Evolutionary conservation across 176 grass and related monocot genomes (phyloP).

Genomic region (Tuctoria greenei): DNA sequence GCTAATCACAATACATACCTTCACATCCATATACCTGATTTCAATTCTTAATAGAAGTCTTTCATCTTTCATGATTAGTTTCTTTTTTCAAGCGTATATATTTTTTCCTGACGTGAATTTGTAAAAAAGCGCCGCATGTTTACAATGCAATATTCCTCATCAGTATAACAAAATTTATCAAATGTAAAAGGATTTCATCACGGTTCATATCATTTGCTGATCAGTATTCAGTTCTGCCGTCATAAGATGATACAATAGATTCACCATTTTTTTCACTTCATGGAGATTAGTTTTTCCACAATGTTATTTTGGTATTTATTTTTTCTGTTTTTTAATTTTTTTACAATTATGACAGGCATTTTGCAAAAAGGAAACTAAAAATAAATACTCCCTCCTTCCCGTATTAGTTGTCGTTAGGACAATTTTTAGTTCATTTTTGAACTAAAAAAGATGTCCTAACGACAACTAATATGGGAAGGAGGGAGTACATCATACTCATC

Average conservation of each 20-base stretch:
- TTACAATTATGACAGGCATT: background rate
- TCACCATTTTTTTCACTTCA: constrained; percentile 17
- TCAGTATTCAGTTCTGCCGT: constrained; percentile 1
- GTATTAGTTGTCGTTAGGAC: too few species aligned
- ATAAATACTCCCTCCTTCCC: too few species aligned
- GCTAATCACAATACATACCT: background rate
- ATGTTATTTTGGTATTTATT: background rate
- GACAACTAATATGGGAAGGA: too few species aligned
- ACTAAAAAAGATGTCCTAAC: constrained; percentile 31
- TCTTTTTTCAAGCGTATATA: background rate
- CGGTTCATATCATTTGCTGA: constrained; percentile 7
- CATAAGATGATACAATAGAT: constrained; percentile 11
- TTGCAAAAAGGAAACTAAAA: constrained; percentile 15
- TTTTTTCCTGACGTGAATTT: constrained; percentile 1
- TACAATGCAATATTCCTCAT: background rate
- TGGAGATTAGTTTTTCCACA: constrained; percentile 19
- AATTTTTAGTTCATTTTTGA: too few species aligned
- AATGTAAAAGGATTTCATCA: background rate
- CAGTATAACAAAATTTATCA: constrained; percentile 11
- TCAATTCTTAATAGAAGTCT: background rate
- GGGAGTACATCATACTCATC: constrained; percentile 36
- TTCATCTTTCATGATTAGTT: constrained; percentile 23
- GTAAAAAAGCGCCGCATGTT: constrained; percentile 1
- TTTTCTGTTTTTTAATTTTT: background rate
- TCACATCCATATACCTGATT: constrained; percentile 1